These are phyloP conservation scores for Evernia prunastri DNA, from an alignment of 495 filamentous ascomycete species.

Conservation along the genomic window DNA sequence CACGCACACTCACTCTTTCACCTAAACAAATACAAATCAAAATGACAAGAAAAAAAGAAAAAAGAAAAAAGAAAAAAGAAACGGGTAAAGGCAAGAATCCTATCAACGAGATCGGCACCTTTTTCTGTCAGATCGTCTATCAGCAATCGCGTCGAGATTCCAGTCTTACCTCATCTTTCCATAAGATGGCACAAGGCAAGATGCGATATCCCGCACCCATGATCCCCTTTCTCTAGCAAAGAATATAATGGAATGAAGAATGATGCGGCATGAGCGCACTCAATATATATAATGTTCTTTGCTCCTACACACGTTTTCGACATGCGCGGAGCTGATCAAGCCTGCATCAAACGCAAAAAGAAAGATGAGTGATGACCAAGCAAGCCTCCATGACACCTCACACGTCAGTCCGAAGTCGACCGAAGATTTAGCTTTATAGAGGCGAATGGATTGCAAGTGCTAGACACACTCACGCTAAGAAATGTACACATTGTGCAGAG, in stretches of 20 bases:
- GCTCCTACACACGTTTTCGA: not conserved
- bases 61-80: not conserved
- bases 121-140: no score
- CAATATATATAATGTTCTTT: not conserved
- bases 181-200: no score
- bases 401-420: not conserved
- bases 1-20: not conserved
- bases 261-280: not conserved
- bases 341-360: not conserved
- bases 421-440: no score
- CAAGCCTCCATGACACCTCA: not conserved
- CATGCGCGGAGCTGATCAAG: not conserved
- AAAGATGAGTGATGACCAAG: constrained; percentile 1
- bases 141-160: no score
- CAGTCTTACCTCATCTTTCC: no score
- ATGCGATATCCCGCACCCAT: not conserved
- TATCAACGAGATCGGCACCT: no score
- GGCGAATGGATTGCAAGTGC: not conserved
- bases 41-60: not conserved
- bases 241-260: no score
- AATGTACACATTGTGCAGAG: no score
- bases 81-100: no score
- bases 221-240: not conserved
- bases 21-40: not conserved
- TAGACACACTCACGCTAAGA: no score